phyloP scores from a whole-genome alignment of 2,329 filamentous ascomycete species.

The Pestalotiopsis fici region DNA sequence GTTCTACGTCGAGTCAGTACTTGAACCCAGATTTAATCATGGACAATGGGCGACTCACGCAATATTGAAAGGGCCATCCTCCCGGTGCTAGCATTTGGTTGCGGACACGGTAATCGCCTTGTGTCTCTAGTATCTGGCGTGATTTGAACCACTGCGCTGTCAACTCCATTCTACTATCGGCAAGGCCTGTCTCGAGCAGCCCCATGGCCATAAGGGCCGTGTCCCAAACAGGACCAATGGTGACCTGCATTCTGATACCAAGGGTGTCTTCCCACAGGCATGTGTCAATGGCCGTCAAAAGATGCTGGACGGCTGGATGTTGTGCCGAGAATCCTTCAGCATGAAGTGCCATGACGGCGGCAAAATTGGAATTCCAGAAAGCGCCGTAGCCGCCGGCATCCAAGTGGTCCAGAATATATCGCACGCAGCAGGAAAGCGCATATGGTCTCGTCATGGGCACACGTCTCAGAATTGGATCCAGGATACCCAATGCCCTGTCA shows the following conservation, averaged over 20 bases:
- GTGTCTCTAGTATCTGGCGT: slow-evolving; percentile 22
- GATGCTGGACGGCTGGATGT: slow-evolving; percentile 14
- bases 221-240: slow-evolving; percentile 33
- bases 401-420: slow-evolving; percentile 20
- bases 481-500: slow-evolving; percentile 28
- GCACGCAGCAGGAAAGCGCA: slow-evolving; percentile 26
- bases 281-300: slow-evolving; percentile 25
- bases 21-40: background rate
- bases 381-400: slow-evolving; percentile 9
- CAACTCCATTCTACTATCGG: background rate
- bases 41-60: background rate
- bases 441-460: slow-evolving; percentile 21
- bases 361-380: slow-evolving; percentile 4
- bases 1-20: slow-evolving; percentile 16
- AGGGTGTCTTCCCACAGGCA: slow-evolving; percentile 21
- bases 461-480: slow-evolving; percentile 25
- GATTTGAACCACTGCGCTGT: slow-evolving; percentile 18
- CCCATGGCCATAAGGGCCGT: slow-evolving; percentile 32
- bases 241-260: slow-evolving; percentile 29
- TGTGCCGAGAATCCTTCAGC: background rate
- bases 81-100: slow-evolving; percentile 21
- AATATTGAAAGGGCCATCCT: slow-evolving; percentile 31
- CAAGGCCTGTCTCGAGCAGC: slow-evolving; percentile 23
- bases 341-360: slow-evolving; percentile 5
- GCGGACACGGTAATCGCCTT: slow-evolving; percentile 30